phyloP scores from a whole-genome alignment of 164 flowering plant species.

The Houttuynia cordata region DNA sequence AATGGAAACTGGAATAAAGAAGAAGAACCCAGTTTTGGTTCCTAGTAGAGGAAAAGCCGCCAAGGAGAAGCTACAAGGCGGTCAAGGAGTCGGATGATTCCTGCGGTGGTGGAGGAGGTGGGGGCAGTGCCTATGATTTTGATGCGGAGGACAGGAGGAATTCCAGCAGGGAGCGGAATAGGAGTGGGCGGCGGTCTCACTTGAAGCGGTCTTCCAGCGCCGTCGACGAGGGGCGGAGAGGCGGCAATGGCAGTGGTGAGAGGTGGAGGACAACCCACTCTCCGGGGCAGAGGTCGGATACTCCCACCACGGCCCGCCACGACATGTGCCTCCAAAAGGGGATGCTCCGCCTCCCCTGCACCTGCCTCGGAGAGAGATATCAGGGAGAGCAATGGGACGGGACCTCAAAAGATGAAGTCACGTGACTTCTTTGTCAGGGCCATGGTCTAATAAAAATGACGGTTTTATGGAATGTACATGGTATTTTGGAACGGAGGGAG shows the following conservation, averaged over 20 bases:
- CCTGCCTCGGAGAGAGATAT: no score
- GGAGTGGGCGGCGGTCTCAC: constrained; percentile 2
- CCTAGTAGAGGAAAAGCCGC: constrained; percentile 26
- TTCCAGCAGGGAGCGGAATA: constrained; percentile 68
- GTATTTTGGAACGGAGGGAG: no score
- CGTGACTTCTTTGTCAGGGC: no score
- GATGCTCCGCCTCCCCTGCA: background rate
- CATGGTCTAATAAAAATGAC: no score
- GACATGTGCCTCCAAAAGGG: background rate
- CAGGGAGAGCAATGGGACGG: no score
- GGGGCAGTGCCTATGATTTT: constrained; percentile 31
- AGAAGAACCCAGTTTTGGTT: constrained; percentile 14
- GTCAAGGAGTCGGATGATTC: background rate
- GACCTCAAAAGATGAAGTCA: no score
- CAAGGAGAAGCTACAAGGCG: background rate
- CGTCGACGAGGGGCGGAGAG: constrained; percentile 34
- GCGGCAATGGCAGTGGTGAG: constrained; percentile 10
- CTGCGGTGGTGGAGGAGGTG: constrained; percentile 1
- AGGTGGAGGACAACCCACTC: constrained; percentile 76
- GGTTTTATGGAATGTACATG: no score
- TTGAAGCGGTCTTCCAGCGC: constrained; percentile 56
- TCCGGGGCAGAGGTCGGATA: constrained; percentile 62
- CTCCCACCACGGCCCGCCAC: constrained; percentile 33
- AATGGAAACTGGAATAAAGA: constrained; percentile 30
- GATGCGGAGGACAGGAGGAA: constrained; percentile 56